Base-by-base conservation (phyloP, 169 alveolate genomes). In the Plasmodium cynomolgi region DNA sequence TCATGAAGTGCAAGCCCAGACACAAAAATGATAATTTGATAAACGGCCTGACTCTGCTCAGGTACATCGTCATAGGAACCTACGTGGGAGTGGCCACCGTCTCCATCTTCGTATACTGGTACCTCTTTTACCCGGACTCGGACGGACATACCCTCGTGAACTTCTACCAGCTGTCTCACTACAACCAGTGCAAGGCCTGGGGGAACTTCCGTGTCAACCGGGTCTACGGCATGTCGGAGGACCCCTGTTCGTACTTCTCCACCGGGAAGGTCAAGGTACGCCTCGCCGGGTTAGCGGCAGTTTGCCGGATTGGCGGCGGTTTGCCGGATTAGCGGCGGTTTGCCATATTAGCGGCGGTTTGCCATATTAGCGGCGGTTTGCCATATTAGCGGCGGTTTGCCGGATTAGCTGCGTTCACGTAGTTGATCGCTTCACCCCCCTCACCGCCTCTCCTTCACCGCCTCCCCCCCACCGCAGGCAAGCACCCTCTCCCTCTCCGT, bases 71-170 rank as follows among this genome's bases (percentile, higher is more conserved):
- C 74, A 98, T 99, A 77, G 99, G 99, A 11, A 86, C 98, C 37
- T 99, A 99, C 94, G 99, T 99, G 3, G 99, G 99, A 37, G 68
- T 98, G 8, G 99, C 99, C 17, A 99, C 99, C 2, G 99, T 99
- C 11, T 99, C 99, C n/a, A 98, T 99, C 72, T 99, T 99, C 95
- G 97, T 99, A 4, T 98, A 98, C 96, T 99, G 99, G 99, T 99
- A 96, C 95, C 92, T 98, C 88, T 95, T 95, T 83, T 98, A 98
- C 74, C 97, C 98, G 11, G 94, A 96, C 54, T 94, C 97, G 2
- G 99, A 99, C 93, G 98, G 98, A 0, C 99, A 99, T 95, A 98
- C 99, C n/a, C 96, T 98, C 39, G 98, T 99, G 58, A 90, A 98
- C 23, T 96, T 97, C 83, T 91, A 92, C 41, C 99, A 99, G 96